Evolutionary conservation across 331 rosid species (phyloP).

Genomic region (Malus hybrid): DNA sequence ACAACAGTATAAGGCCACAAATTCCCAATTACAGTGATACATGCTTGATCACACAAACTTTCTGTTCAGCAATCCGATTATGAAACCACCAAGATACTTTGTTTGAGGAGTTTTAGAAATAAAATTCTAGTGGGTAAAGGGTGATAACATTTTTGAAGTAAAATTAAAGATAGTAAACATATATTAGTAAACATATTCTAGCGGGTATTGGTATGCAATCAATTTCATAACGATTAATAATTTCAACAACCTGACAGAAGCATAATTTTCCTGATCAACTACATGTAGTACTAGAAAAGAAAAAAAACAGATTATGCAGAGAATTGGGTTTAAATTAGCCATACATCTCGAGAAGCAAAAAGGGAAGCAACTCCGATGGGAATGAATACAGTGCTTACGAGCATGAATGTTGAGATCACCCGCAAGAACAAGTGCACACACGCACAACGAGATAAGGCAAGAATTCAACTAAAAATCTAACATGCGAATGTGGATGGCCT

Average conservation of each 20-base stretch:
- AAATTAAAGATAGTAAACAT: too few species aligned
- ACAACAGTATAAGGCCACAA: too few species aligned
- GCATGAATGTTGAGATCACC: conserved; percentile 94
- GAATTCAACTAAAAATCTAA: not conserved
- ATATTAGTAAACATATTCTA: not conserved
- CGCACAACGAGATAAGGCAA: not conserved
- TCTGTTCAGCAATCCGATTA: too few species aligned
- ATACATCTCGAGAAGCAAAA: conserved; percentile 80
- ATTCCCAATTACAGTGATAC: too few species aligned
- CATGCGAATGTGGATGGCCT: not conserved
- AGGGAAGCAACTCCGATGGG: conserved; percentile 90
- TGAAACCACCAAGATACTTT: too few species aligned
- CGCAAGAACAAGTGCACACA: conserved; percentile 12
- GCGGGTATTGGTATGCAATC: conserved; percentile 28
- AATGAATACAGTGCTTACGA: conserved; percentile 69
- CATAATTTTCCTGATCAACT: conserved; percentile 20
- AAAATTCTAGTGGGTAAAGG: too few species aligned
- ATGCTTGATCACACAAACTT: too few species aligned
- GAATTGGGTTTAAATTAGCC: conserved; percentile 13
- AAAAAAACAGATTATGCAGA: conserved; percentile 1
- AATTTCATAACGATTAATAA: conserved; percentile 63
- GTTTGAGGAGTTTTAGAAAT: too few species aligned
- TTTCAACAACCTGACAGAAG: conserved; percentile 72
- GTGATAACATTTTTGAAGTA: too few species aligned
- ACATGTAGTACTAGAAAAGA: conserved; percentile 13